Percentiles rank a stretch among this genome's conserved stretches.
These are phyloP conservation scores for Clonostachys byssicola DNA, from an alignment of 2,329 filamentous ascomycete genomes.

Conservation along the genomic window DNA sequence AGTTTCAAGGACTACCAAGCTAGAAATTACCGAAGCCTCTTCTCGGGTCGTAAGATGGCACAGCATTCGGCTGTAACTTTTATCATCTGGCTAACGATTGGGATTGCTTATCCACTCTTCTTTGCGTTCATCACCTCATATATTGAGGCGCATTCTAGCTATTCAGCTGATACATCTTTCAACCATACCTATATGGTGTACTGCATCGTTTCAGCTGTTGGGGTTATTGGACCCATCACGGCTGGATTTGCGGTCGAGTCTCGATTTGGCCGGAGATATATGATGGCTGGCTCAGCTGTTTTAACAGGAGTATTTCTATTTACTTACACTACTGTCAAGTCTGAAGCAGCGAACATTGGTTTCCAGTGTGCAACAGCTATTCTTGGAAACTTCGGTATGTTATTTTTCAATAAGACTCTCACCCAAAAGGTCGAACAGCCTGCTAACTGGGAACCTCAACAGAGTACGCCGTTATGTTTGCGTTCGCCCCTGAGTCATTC, in stretches of 20 bases:
- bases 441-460: not conserved
- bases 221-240: constrained; percentile 31
- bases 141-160: constrained; percentile 27
- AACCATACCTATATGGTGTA: constrained; percentile 25
- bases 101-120: constrained; percentile 40
- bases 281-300: constrained; percentile 34
- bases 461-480: constrained; percentile 21
- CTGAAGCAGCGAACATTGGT: constrained; percentile 19
- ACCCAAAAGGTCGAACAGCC: not conserved
- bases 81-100: constrained; percentile 36
- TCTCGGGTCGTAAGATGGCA: constrained; percentile 21
- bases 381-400: constrained; percentile 27
- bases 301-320: constrained; percentile 37
- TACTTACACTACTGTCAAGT: constrained; percentile 30
- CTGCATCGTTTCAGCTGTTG: constrained; percentile 28
- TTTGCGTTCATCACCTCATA: constrained; percentile 41
- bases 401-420: not conserved
- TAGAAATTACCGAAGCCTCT: constrained; percentile 22
- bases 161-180: constrained; percentile 14
- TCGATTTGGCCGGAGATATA: constrained; percentile 32
- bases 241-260: constrained; percentile 34
- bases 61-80: constrained; percentile 28
- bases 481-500: constrained; percentile 49
- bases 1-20: constrained; percentile 17
- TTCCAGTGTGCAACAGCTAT: constrained; percentile 32